These are phyloP conservation scores for Wickerhamomyces ciferrii DNA, from an alignment of 805 yeast genomes.

Conservation along the genomic window DNA sequence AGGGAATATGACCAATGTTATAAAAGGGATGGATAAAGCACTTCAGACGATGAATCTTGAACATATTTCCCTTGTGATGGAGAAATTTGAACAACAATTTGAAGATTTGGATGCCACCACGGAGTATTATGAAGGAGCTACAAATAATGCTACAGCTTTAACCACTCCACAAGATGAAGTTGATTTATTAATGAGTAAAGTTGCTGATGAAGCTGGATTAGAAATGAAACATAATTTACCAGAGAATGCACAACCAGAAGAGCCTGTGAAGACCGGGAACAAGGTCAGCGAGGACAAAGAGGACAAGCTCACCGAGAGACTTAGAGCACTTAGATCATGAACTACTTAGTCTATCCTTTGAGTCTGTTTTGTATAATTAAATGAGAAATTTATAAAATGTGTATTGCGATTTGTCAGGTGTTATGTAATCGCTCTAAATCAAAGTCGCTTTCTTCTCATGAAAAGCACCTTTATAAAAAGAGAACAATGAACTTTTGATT, in stretches of 20 bases:
- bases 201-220: conserved; percentile 96
- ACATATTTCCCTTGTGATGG: conserved; percentile 91
- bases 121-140: conserved; percentile 87
- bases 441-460: neutral
- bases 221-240: conserved; percentile 82
- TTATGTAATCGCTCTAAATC: too few relatives aligned
- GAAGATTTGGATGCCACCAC: conserved; percentile 94
- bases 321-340: conserved; percentile 71
- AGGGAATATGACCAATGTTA: conserved; percentile 89
- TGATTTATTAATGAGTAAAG: conserved; percentile 81
- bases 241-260: conserved; percentile 37
- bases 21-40: conserved; percentile 94
- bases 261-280: conserved; percentile 44
- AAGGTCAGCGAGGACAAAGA: conserved; percentile 67
- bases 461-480: neutral
- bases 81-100: conserved; percentile 91
- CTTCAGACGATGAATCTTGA: conserved; percentile 94
- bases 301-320: conserved; percentile 80
- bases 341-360: too few relatives aligned
- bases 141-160: conserved; percentile 81
- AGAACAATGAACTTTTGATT: too few relatives aligned
- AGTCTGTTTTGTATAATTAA: too few relatives aligned
- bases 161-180: conserved; percentile 95
- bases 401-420: neutral
- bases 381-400: neutral